Base-by-base conservation (phyloP, 2,329 filamentous ascomycete genomes). In the Penicillium sp. region DNA sequence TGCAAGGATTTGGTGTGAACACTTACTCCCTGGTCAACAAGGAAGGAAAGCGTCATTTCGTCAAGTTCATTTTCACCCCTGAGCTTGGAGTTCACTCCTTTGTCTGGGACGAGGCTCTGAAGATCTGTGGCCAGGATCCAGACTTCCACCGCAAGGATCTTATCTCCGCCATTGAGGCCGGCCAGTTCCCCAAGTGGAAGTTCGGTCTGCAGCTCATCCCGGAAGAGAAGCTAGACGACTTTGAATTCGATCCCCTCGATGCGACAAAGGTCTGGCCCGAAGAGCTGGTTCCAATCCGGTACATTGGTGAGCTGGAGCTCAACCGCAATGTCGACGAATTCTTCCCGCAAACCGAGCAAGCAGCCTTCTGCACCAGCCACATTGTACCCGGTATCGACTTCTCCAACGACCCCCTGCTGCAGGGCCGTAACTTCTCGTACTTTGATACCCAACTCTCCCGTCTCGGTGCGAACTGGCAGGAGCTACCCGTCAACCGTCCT, bases 181-280 rank as follows among this genome's bases (percentile, higher is more conserved):
- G 89, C 7, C 80, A 81, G 0, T 92, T 81, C 65, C 90, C 90
- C 9, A 89, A 86, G 67, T 95, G 90, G 90, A 88, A 89, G 68
- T 90, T 95, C 57, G 90, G 89, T 44, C 86, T 96, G n/a, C 91
- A 96, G 68, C 80, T 87, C 3, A 83, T 95, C 22, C 84, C 88
- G 0, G 90, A 93, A 62, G 81, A 81, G 9, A 82, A 86, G 48
- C 84, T 90, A 69, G 80, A 93, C 60, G 84, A 90, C 16, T 96
- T 93, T 59, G 90, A 93, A 7, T 93, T 95, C 59, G 91, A 95
- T 66, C 88, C 93, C 29, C 83, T 96, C 1, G 91, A 96, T 63
- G 87, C 90, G 1, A 96, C 91, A 37, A 95, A 96, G 77, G 74
- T 93, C 26, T 95, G 90, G 90, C 91, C 90, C 0, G 89, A 95